Evolutionary conservation across 23 red algal species (phyloP).

Genomic region (Gracilaria gracilis): DNA sequence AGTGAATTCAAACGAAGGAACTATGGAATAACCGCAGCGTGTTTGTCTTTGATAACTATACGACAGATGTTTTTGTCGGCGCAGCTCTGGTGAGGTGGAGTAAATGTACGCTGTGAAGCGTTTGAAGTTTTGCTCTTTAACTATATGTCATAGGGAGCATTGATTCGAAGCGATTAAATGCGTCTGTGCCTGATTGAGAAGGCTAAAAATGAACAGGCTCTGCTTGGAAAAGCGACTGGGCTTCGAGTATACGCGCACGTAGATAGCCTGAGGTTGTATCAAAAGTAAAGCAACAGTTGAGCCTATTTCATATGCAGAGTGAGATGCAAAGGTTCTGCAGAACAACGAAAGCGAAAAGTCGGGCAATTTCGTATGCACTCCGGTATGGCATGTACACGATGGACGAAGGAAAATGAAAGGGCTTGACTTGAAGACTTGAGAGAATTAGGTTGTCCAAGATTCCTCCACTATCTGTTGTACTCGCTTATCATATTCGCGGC

Average conservation of each 20-base stretch:
- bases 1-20: neutral
- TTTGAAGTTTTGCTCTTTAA: neutral
- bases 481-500: conserved; percentile 94
- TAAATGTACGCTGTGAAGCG: neutral
- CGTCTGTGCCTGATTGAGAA: neutral
- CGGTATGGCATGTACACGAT: neutral
- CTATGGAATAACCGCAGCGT: neutral
- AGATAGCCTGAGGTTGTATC: neutral
- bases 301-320: neutral
- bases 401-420: neutral
- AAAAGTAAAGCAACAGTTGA: neutral
- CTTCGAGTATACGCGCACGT: neutral
- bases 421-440: neutral
- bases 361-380: neutral
- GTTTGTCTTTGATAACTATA: too few relatives aligned
- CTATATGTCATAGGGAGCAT: neutral
- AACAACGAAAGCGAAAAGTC: neutral
- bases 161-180: neutral
- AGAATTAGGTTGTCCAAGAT: conserved; percentile 83
- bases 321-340: too few relatives aligned
- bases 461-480: conserved; percentile 97
- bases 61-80: neutral
- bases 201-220: neutral
- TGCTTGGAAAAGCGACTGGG: neutral
- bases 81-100: neutral